Base-by-base conservation (phyloP, 192 early-diverging fungal species). In the Mortierella claussenii region DNA sequence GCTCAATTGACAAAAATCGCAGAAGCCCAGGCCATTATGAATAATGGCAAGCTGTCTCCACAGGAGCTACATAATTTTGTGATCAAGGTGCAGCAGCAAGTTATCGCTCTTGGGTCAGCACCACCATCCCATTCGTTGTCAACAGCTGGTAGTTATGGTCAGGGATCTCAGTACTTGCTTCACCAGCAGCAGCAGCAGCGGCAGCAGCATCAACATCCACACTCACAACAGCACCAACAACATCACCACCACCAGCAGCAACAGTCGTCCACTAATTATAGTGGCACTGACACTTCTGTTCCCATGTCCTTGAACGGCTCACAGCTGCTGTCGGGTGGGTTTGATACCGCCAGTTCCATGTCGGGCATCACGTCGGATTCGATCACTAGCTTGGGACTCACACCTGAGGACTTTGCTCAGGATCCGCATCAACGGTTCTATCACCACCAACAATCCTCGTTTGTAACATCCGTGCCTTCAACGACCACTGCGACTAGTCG, bases 1-100 rank as follows among this genome's bases (percentile, higher is more conserved):
- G 63, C 71, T 1, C 71, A 75, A 26, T 33, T 36, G 28, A 33
- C 10, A 15, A 66, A 54, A 27, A 20, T 75, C 1, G 13, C 18
- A 15, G 71, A 75, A 31, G 59, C 54, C 63, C 30, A 34, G 0
- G 17, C 15, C 11, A 26, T 66, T 24, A 28, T 60, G n/a, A 30
- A 18, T n/a, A 53, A 20, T 18, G 27, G 23, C 24, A 33, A 48
- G 0, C 32, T 55, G 42, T 26, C 71, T 11, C 40, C 10, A 8
- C 43, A 75, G 15, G 43, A 75, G 17, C 5, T 33, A 4, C 49
- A 74, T 4, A 21, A 53, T 0, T 17, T 74, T 3, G 55, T 47
- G 4, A 13, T 34, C 13, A 48, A 74, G 23, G 21, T 74, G 23
- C 49, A 66, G 0, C 48, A 66, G 4, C 27, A 75, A 27, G 17